Evolutionary conservation across 768 basidiomycete species (phyloP).

Genomic region (Ramaria rubella): DNA sequence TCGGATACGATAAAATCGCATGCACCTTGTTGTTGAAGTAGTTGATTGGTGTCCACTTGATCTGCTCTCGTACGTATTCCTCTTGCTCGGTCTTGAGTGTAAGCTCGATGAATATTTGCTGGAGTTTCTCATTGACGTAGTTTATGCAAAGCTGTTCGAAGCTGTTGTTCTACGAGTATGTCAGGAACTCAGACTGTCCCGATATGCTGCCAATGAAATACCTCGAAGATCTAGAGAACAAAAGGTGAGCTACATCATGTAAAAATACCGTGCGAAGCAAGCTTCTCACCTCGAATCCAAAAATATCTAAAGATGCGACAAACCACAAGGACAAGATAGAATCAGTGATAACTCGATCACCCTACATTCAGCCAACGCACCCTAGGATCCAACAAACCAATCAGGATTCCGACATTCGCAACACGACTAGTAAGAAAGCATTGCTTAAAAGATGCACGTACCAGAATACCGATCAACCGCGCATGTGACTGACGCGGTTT

Average conservation of each 20-base stretch:
- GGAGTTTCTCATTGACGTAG: slow-evolving; percentile 99
- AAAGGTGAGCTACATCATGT: neutral
- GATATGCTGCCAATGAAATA: slow-evolving; percentile 21
- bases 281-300: slow-evolving; percentile 7
- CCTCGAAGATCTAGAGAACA: slow-evolving; percentile 81
- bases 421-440: no score
- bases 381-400: neutral
- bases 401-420: neutral
- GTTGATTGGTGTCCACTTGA: slow-evolving; percentile 99
- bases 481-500: slow-evolving; percentile 67
- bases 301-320: neutral
- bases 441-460: slow-evolving; percentile 27
- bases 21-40: slow-evolving; percentile 88
- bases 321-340: neutral
- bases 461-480: slow-evolving; percentile 90
- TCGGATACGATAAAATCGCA: no score
- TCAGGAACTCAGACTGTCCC: neutral
- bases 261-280: neutral
- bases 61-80: slow-evolving; percentile 96
- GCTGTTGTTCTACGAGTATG: slow-evolving; percentile 67
- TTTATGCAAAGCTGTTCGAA: slow-evolving; percentile 99
- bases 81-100: slow-evolving; percentile 99
- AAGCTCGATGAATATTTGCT: slow-evolving; percentile 98
- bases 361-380: neutral
- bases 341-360: neutral